Percentiles rank a stretch among this genome's conserved stretches.
Conservation (phyloP, 2,329 filamentous ascomycete species). For the Trichoderma brevicompactum region DNA sequence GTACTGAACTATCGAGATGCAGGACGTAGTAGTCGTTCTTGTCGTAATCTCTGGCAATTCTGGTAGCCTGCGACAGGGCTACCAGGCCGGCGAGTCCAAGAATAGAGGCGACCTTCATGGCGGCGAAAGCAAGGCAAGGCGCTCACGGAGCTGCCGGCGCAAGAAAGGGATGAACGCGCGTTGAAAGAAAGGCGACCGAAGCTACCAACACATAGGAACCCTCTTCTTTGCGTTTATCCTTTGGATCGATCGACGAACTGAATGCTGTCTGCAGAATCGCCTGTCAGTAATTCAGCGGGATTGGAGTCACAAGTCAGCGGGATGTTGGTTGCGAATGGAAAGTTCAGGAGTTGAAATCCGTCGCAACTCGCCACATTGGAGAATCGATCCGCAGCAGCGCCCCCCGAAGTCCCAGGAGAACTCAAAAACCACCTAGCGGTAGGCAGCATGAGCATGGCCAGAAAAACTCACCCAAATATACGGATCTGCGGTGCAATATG, state of each 20-base stretch:
- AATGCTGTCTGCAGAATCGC: not conserved
- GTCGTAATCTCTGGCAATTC: constrained; percentile 71
- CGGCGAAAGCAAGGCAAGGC: constrained; percentile 12
- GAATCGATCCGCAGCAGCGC: constrained; percentile 11
- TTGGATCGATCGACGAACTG: not conserved
- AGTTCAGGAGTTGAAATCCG: not conserved
- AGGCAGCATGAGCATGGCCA: not conserved
- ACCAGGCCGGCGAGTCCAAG: constrained; percentile 59
- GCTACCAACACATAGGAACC: constrained; percentile 26
- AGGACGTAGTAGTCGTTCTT: constrained; percentile 92
- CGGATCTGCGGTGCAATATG: not conserved
- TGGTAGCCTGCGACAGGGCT: constrained; percentile 52
- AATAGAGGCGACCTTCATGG: constrained; percentile 58
- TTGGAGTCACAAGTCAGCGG: not conserved
- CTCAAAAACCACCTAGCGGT: not conserved
- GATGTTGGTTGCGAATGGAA: not conserved
- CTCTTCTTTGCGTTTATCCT: not conserved
- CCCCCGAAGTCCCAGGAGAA: not conserved
- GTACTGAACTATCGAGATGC: constrained; percentile 70
- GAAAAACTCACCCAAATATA: constrained; percentile 8
- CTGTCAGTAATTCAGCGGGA: not conserved
- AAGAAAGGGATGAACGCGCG: constrained; percentile 25
- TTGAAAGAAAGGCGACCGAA: constrained; percentile 9
- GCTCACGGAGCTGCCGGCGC: constrained; percentile 21
- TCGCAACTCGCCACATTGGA: constrained; percentile 21